Conservation (phyloP, 2,329 filamentous ascomycete genomes). For the Tothia fuscella region DNA sequence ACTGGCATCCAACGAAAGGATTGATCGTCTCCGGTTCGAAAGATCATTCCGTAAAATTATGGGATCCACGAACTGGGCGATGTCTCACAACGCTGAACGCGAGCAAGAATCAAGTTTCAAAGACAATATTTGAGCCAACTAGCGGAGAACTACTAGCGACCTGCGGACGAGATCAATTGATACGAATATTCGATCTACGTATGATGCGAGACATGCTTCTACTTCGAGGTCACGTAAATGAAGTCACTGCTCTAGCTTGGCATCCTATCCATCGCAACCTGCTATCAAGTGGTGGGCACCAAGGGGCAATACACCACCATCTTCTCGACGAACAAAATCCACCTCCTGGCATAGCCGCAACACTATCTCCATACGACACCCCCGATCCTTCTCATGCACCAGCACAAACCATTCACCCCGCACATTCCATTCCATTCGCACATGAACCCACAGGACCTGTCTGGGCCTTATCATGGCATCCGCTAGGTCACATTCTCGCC, state of each 20-base stretch:
- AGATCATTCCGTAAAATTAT: conserved; percentile 93
- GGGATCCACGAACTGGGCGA: conserved; percentile 86
- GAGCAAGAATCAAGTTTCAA: conserved; percentile 94
- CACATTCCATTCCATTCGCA: conserved; percentile 74
- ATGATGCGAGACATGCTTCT: conserved; percentile 98
- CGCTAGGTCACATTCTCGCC: conserved; percentile 85
- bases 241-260: conserved; percentile 85
- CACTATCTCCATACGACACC: conserved; percentile 73
- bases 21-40: conserved; percentile 93
- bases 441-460: conserved; percentile 75
- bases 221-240: conserved; percentile 89
- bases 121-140: conserved; percentile 78
- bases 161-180: conserved; percentile 84
- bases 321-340: conserved; percentile 91
- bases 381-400: conserved; percentile 68
- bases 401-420: conserved; percentile 83
- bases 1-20: conserved; percentile 95
- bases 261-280: conserved; percentile 86
- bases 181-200: conserved; percentile 83
- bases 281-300: conserved; percentile 79
- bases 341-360: conserved; percentile 57
- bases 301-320: conserved; percentile 86
- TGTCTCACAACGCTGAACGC: conserved; percentile 90
- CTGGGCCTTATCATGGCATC: conserved; percentile 98
- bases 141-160: conserved; percentile 80